Base-by-base conservation (phyloP, 2,329 filamentous ascomycete genomes). In the Fusarium tupiense region DNA sequence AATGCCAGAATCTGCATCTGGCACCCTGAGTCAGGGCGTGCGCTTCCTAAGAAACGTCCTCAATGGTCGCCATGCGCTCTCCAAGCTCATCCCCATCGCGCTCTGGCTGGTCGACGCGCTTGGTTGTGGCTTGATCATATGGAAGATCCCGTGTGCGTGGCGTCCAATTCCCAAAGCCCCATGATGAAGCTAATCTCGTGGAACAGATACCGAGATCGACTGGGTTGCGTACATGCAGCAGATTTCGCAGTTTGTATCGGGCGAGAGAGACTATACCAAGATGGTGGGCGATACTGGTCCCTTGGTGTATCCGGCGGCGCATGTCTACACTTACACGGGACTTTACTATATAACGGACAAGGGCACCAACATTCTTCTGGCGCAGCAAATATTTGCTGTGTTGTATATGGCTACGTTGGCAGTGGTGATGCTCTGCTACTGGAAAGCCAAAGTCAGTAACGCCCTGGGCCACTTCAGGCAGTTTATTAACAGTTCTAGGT, bases 141-240 rank as follows among this genome's bases (percentile, higher is more conserved):
- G 90, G 88, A 95, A 91, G 82, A 88, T 98, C 66, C 91, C 95
- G 46, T 98, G 95, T 97, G 86, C 85, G 92, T 60, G 64, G 50
- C 68, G 58, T 40, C 29, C 6, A 24, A 38, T 62, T 26, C 33
- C 40, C 54, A n/a, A 22, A 56, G n/a, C n/a, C 44, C 9, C 33
- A 31, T 4, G 19, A 26, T 41, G 64, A 61, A 71, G 54, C 70
- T 74, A 50, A 76, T 38, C 8, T 17, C 13, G 19, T 40, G 35
- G 50, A 54, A 49, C 75, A 88, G 96, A 99, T 82, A 99, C 96
- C 49, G 96, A 99, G 83, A 99, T 99, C 80, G 96, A 99, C 84
- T 99, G 96, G 96, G 89, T 88, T 67, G 94, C 96, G 2, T 99
- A 99, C 83, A 98, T 99, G 95, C 89, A 98, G 81, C 96, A 99